Conservation (phyloP, 2,329 filamentous ascomycete species). For the Incumbomyces lentus region DNA sequence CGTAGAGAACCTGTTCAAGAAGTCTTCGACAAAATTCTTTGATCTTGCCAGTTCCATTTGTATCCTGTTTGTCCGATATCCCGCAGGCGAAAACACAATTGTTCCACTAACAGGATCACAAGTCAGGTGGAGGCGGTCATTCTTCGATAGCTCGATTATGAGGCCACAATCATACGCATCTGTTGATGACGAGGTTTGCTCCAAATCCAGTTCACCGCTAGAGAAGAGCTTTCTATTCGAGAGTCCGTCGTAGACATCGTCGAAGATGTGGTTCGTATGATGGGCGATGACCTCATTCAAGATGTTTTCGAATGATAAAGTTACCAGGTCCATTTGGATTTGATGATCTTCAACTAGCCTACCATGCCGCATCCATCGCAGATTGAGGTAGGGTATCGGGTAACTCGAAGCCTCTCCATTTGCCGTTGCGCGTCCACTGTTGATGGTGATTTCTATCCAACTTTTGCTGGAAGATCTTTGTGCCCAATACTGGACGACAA, state of each 20-base stretch:
- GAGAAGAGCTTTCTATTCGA: conserved; percentile 51
- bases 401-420: conserved; percentile 14
- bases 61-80: conserved; percentile 43
- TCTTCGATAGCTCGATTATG: conserved; percentile 57
- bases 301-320: conserved; percentile 63
- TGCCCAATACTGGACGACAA: conserved; percentile 88
- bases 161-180: conserved; percentile 60
- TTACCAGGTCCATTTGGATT: conserved; percentile 55
- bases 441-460: conserved; percentile 81
- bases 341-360: conserved; percentile 60
- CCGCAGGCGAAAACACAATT: conserved; percentile 59
- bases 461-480: conserved; percentile 62
- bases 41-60: conserved; percentile 56
- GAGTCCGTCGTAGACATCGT: conserved; percentile 54
- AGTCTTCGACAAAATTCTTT: conserved; percentile 33
- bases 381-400: conserved; percentile 27
- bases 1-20: conserved; percentile 18
- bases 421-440: conserved; percentile 45
- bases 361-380: conserved; percentile 76
- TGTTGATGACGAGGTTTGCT: conserved; percentile 46
- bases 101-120: conserved; percentile 72
- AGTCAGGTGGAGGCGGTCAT: conserved; percentile 49
- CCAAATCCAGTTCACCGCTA: conserved; percentile 48
- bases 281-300: conserved; percentile 63
- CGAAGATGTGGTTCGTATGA: conserved; percentile 63